Evolutionary conservation across 768 basidiomycete species (phyloP), one percentile per base, ranked within the genome.

Genomic region (Mycena kentingensis): DNA sequence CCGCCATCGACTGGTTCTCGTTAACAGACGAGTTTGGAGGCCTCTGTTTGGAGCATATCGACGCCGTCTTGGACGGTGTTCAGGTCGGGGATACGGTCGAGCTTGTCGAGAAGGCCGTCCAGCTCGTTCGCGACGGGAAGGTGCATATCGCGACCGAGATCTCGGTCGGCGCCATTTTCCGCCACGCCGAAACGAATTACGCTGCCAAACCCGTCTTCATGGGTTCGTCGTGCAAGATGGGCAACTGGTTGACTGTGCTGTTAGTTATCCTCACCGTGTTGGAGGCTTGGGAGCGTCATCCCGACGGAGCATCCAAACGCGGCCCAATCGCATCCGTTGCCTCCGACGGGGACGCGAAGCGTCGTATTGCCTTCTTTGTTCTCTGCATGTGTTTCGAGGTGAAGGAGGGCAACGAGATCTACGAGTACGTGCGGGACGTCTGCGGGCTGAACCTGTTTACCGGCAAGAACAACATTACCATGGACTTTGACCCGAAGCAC

Each of bases 401-500:
- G 12, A 34, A 44, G 1, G 15, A 38, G 4, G 34, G n/a, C 13
- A 52, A 64, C 41, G 25, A 37, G 3, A 37, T 64, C 4, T 58
- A 47, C 28, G 34, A 46, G 18, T 56, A 45, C 28, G 42, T 64
- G 6, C 25, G 46, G 4, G 22, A 42, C 15, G 38, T 62, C 12
- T 31, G 24, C 5, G 63, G 63, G 3, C 53, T 64, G n/a, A 64
- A 64, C 32, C 60, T 60, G 2, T 29, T 34, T 3, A 49, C 51
- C 21, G 63, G 63, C 1, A 43, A 53, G 19, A 26, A 47, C 32
- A 49, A 62, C 46, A 19, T 62, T 2, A 60, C 56, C 3, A 43
- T 16, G 24, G 59, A 58, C 41, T 48, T 58, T 31, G 63, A 64
- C 29, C 63, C 38, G 25, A 60, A 60, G 48, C 63, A 64, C 37